These are phyloP conservation scores for Paramecium octaurelia DNA, from an alignment of 73 alveolate species.

Conservation along the genomic window DNA sequence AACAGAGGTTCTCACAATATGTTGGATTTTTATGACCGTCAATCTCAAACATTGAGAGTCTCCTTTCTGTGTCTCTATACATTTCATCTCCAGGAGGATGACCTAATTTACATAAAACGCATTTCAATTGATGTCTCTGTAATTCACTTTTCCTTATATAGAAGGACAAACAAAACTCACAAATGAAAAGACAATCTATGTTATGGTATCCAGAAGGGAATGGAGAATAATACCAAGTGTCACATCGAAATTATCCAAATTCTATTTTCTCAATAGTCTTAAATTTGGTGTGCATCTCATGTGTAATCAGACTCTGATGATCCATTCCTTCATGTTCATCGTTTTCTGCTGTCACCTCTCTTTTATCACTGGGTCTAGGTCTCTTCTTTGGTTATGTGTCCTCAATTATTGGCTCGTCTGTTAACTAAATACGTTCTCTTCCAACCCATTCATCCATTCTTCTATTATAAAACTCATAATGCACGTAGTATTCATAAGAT, in stretches of 20 bases:
- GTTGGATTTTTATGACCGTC: constrained; percentile 90
- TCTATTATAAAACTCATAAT: constrained; percentile 83
- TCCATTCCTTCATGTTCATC: constrained; percentile 79
- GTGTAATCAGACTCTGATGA: constrained; percentile 70
- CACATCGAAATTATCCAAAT: constrained; percentile 83
- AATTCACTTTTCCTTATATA: constrained; percentile 72
- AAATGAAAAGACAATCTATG: constrained; percentile 81
- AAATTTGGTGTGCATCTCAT: constrained; percentile 89
- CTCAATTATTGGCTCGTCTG: neutral
- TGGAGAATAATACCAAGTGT: constrained; percentile 97
- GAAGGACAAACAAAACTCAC: constrained; percentile 81
- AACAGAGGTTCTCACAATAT: constrained; percentile 96
- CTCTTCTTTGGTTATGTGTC: constrained; percentile 32
- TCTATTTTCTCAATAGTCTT: constrained; percentile 84
- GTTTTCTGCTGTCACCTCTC: constrained; percentile 51
- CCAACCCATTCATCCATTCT: constrained; percentile 93
- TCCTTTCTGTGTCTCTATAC: constrained; percentile 78
- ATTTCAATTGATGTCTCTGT: constrained; percentile 70
- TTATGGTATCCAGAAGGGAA: constrained; percentile 91
- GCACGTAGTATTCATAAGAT: constrained; percentile 79
- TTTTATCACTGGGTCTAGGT: constrained; percentile 39
- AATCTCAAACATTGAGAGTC: constrained; percentile 95
- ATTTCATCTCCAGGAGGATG: constrained; percentile 98
- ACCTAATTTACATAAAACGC: constrained; percentile 67
- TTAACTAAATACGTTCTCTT: constrained; percentile 58